Percentiles rank a stretch among this genome's conserved stretches.
phyloP scores from a whole-genome alignment of 1,139 yeast species.

The Meyerozyma carpophila region DNA sequence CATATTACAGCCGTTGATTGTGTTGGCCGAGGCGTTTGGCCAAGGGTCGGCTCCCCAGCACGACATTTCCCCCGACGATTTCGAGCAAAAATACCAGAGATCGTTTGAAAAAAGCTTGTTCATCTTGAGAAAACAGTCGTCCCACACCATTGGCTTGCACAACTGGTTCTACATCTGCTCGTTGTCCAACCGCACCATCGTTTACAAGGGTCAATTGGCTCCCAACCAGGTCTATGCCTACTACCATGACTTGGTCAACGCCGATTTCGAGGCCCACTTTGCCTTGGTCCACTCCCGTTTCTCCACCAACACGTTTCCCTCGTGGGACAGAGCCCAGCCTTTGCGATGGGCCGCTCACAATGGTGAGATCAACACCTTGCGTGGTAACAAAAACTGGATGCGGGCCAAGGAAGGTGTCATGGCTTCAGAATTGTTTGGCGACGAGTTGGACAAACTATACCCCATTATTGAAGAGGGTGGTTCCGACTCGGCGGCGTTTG shows the following conservation, averaged over 20 bases:
- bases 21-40: conserved; percentile 55
- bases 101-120: conserved; percentile 79
- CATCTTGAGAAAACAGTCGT: conserved; percentile 81
- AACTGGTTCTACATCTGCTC: conserved; percentile 98
- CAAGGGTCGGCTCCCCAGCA: conserved; percentile 19
- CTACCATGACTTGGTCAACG: conserved; percentile 88
- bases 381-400: conserved; percentile 99
- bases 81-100: conserved; percentile 52
- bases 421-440: conserved; percentile 83
- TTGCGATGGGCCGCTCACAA: conserved; percentile 96
- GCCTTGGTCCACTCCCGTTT: conserved; percentile 96
- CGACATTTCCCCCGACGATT: conserved; percentile 45
- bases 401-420: conserved; percentile 97
- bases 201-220: conserved; percentile 95
- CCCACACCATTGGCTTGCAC: conserved; percentile 88
- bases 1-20: conserved; percentile 84
- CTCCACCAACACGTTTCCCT: conserved; percentile 97
- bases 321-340: conserved; percentile 99
- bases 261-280: conserved; percentile 91
- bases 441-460: conserved; percentile 81
- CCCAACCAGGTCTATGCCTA: conserved; percentile 94
- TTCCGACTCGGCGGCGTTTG: conserved; percentile 98
- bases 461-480: conserved; percentile 99
- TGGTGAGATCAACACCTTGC: conserved; percentile 94
- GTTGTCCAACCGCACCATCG: conserved; percentile 80